Evolutionary conservation across 169 alveolate species (phyloP).

Genomic region (Plasmodium sp.): DNA sequence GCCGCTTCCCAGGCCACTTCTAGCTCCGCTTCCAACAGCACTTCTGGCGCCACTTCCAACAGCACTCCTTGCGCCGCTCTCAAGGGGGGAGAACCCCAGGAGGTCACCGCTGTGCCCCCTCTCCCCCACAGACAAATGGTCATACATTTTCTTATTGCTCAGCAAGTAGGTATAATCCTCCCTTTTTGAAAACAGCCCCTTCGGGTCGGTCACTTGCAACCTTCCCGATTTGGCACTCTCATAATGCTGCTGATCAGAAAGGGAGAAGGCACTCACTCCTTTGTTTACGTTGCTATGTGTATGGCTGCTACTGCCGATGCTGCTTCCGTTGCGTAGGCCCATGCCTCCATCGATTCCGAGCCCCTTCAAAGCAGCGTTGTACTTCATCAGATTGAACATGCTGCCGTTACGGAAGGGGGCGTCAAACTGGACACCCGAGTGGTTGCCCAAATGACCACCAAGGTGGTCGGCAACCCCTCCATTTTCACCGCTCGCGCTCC

Average conservation of each 20-base stretch:
- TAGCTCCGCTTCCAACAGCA: background rate
- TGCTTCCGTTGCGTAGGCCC: background rate
- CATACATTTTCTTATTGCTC: slow-evolving; percentile 37
- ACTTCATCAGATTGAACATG: background rate
- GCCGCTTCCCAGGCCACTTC: background rate
- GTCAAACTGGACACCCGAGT: background rate
- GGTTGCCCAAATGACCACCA: background rate
- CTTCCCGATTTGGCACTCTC: background rate
- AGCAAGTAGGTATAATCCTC: slow-evolving; percentile 4
- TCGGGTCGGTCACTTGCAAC: background rate
- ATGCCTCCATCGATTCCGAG: background rate
- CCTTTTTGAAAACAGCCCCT: slow-evolving; percentile 7
- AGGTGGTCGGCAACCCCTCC: background rate
- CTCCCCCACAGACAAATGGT: background rate
- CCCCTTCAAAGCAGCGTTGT: background rate
- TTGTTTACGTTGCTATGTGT: background rate
- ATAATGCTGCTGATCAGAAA: background rate
- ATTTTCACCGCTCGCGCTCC: background rate
- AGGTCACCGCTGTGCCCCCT: background rate
- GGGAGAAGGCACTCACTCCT: background rate
- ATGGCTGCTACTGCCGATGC: background rate
- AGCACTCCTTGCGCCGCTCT: background rate
- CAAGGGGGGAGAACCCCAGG: background rate
- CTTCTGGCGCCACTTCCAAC: background rate
- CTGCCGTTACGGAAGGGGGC: background rate